Percentiles rank a stretch among this genome's conserved stretches.
Conservation (phyloP, 2,329 filamentous ascomycete species). For the Calonectria pauciramosa region DNA sequence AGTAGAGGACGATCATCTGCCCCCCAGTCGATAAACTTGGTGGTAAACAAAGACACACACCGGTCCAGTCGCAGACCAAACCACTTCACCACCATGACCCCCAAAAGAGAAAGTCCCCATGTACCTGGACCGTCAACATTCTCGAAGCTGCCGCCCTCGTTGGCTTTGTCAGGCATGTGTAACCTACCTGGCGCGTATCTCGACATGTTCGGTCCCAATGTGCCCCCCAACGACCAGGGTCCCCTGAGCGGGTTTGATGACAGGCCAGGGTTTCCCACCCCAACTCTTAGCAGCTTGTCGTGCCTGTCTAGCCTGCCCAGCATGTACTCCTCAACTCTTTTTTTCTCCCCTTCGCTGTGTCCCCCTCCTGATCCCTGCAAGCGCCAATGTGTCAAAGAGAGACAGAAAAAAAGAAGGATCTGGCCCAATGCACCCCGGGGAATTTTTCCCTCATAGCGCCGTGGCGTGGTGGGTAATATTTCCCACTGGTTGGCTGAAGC, state of each 20-base stretch:
- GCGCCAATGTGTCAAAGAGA: neutral
- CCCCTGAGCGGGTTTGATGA: conserved; percentile 21
- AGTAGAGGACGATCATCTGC: conserved; percentile 6
- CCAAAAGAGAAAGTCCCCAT: neutral
- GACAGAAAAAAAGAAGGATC: neutral
- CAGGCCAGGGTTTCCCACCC: conserved; percentile 18
- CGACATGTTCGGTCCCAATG: conserved; percentile 8
- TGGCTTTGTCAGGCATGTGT: conserved; percentile 12
- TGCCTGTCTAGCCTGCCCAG: neutral
- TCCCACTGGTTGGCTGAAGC: conserved; percentile 13
- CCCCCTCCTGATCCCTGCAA: neutral
- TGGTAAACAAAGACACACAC: conserved; percentile 1
- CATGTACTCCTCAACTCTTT: conserved; percentile 12
- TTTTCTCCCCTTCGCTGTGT: neutral
- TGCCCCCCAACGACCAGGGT: conserved; percentile 6
- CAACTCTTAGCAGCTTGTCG: neutral
- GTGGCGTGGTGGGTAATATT: conserved; percentile 13
- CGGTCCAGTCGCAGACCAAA: neutral
- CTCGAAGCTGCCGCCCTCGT: neutral
- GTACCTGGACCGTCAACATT: neutral
- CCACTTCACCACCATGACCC: neutral
- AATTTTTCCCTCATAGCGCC: conserved; percentile 14
- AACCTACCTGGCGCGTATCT: conserved; percentile 3
- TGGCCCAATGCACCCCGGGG: conserved; percentile 20
- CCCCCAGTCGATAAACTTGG: conserved; percentile 8